phyloP scores from a whole-genome alignment of 2,329 filamentous ascomycete species.

The Claviceps sp. region DNA sequence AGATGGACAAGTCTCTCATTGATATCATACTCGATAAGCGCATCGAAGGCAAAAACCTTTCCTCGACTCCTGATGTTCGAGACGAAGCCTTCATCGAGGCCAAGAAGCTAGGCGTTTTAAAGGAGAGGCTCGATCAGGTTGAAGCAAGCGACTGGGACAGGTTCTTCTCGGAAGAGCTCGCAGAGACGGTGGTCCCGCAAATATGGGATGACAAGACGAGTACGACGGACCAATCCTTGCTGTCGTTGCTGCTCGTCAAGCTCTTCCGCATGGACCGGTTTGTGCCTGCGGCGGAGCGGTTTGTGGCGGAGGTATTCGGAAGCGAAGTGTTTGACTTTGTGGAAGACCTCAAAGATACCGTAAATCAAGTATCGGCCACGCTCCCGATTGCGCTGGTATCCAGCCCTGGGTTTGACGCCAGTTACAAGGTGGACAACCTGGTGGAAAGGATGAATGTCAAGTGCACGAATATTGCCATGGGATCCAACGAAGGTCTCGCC shows the following conservation, averaged over 20 bases:
- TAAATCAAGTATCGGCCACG: slow-evolving; percentile 69
- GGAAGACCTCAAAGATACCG: slow-evolving; percentile 75
- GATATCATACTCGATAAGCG: slow-evolving; percentile 73
- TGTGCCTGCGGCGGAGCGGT: slow-evolving; percentile 83
- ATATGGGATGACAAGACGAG: slow-evolving; percentile 54
- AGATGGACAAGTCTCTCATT: slow-evolving; percentile 83
- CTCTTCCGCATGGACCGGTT: slow-evolving; percentile 92
- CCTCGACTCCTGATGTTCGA: slow-evolving; percentile 48
- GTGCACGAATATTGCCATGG: slow-evolving; percentile 98
- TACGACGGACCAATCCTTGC: slow-evolving; percentile 60
- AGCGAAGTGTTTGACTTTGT: slow-evolving; percentile 67
- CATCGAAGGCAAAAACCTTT: slow-evolving; percentile 65
- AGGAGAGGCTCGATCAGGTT: slow-evolving; percentile 52
- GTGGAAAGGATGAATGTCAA: slow-evolving; percentile 71
- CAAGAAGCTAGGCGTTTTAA: slow-evolving; percentile 58
- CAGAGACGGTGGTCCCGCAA: slow-evolving; percentile 68
- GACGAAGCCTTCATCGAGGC: slow-evolving; percentile 58
- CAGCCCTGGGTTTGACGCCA: slow-evolving; percentile 92
- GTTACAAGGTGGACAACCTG: slow-evolving; percentile 94
- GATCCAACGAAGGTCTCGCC: slow-evolving; percentile 84
- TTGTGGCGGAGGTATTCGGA: slow-evolving; percentile 77
- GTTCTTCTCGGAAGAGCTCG: slow-evolving; percentile 76
- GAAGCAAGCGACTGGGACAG: slow-evolving; percentile 56
- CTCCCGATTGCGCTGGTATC: slow-evolving; percentile 86
- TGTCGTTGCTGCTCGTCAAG: slow-evolving; percentile 82